Percentiles rank a stretch among this genome's conserved stretches.
Evolutionary conservation across 768 basidiomycete genomes (phyloP).

Genomic region (Termitomyces sp.): DNA sequence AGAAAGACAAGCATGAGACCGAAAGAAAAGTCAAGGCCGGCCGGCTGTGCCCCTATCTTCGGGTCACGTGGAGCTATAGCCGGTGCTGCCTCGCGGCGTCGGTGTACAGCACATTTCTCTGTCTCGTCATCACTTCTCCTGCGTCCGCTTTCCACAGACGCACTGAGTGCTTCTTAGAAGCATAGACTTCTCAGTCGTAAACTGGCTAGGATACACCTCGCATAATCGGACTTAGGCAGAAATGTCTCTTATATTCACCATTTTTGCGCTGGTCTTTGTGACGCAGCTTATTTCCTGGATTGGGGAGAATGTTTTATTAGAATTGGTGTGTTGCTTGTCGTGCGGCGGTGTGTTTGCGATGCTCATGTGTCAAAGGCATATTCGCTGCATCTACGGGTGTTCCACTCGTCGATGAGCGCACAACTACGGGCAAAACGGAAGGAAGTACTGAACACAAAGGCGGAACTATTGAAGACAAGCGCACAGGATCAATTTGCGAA

Average conservation of each 20-base stretch:
- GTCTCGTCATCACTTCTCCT: slow-evolving; percentile 17
- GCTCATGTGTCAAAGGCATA: slow-evolving; percentile 50
- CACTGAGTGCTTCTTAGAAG: slow-evolving; percentile 10
- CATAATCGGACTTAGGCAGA: slow-evolving; percentile 7
- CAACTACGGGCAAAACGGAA: slow-evolving; percentile 71
- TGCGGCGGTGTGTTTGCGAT: background rate
- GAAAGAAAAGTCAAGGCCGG: background rate
- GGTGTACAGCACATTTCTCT: slow-evolving; percentile 3
- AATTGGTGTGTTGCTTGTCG: slow-evolving; percentile 51
- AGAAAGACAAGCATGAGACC: background rate
- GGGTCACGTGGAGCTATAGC: background rate
- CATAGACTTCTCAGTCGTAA: slow-evolving; percentile 7
- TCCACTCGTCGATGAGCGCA: slow-evolving; percentile 47
- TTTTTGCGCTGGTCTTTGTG: slow-evolving; percentile 77
- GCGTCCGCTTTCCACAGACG: slow-evolving; percentile 3
- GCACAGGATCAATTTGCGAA: slow-evolving; percentile 98
- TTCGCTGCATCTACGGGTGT: slow-evolving; percentile 59
- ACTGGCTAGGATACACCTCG: slow-evolving; percentile 7
- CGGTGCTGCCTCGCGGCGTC: background rate
- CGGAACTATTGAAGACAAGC: slow-evolving; percentile 83
- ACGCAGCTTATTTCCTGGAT: slow-evolving; percentile 87
- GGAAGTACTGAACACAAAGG: slow-evolving; percentile 74
- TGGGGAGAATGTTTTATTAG: slow-evolving; percentile 78
- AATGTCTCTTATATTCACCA: slow-evolving; percentile 79
- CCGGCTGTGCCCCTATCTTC: background rate